Conservation (phyloP, 2,329 filamentous ascomycete species). For the Colletotrichum sp. region DNA sequence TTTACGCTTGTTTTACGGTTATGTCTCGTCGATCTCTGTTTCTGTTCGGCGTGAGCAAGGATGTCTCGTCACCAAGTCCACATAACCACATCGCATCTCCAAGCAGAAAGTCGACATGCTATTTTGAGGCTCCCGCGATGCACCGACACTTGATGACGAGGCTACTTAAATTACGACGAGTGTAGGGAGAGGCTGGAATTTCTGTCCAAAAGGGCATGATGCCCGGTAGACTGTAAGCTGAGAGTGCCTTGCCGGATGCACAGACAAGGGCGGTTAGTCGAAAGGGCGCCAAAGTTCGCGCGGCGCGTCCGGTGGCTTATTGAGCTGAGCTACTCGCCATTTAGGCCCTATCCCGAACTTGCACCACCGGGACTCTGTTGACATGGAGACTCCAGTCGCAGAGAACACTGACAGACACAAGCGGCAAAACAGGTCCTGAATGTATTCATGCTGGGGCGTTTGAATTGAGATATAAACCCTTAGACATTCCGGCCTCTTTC, state of each 20-base stretch:
- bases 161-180: background rate
- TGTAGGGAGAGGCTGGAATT: background rate
- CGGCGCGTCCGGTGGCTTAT: background rate
- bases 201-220: background rate
- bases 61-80: background rate
- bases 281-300: background rate
- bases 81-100: background rate
- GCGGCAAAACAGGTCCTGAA: background rate
- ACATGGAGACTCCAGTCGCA: background rate
- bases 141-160: background rate
- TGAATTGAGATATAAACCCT: background rate
- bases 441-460: background rate
- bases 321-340: background rate
- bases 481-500: background rate
- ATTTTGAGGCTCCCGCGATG: background rate
- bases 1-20: background rate
- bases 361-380: background rate
- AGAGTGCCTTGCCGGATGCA: background rate
- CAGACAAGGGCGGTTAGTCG: background rate
- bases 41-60: background rate
- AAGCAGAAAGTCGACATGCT: background rate
- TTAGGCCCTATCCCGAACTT: background rate
- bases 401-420: background rate
- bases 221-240: background rate
- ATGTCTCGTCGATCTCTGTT: background rate